Evolutionary conservation across 306 rosid species (phyloP), one percentile per base, ranked within the genome.

Genomic region (Vigna unguiculata): DNA sequence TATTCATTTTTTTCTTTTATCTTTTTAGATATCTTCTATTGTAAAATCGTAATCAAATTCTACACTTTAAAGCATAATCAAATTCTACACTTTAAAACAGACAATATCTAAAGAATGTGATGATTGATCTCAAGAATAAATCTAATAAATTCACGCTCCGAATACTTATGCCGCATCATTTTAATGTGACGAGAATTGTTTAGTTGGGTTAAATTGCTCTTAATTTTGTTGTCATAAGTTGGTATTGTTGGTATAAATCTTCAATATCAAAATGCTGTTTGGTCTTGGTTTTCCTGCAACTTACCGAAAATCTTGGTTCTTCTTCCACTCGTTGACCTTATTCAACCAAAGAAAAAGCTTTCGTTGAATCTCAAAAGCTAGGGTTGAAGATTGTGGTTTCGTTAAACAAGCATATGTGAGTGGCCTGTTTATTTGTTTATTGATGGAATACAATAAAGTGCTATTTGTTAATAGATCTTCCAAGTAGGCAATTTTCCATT

Each of bases 341-440:
- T 62, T 28, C 48, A 63, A 2, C 65, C 64, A 11, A 61, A 49
- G 13, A 28, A 51, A 61, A 36, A 58, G 4, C 49, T 69, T 61
- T 17, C 24, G 38, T 71, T 5, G 30, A 28, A 47, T 48, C 32
- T 69, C 43, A 70, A 4, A 52, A 25, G 41, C 13, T 57, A 57
- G 34, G 3, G 38, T 64, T 71, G 22, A 43, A 62, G 16, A 32
- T 20, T 7, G 72, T 70, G 79, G 21, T 64, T 72, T 52, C 13
- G 74, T 72, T 80, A 80, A 64, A 34, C 43, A 16, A 52, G 40
- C 71, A 78, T 59, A 32, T 30, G 7, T 1, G 63, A 74, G 1
- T 19, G 7, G 16, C 34, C 16, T 19, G 2, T 21, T 40, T 9
- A 9, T 62, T 62, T 36, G 22, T 38, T 34, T 11, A 9, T 12